phyloP scores from a whole-genome alignment of 495 filamentous ascomycete species.

The Lophium mytilinum region DNA sequence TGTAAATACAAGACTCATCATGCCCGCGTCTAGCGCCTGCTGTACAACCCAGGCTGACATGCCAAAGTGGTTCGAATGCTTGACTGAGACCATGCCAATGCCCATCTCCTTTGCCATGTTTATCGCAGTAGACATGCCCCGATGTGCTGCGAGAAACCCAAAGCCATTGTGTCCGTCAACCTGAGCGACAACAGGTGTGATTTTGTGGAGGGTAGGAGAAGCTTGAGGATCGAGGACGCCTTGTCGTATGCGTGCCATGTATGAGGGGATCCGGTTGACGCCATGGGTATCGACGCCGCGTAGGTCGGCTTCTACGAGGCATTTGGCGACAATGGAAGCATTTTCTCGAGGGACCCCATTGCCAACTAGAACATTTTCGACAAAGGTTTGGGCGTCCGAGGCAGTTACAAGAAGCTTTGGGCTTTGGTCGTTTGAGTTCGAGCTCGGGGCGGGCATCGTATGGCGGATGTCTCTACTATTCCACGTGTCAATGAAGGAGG shows the following conservation, averaged over 20 bases:
- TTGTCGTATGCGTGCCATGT: conserved; percentile 61
- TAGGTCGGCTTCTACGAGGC: conserved; percentile 63
- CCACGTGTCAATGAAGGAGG: no score
- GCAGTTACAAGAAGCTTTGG: conserved; percentile 3
- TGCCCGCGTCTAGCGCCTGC: conserved; percentile 60
- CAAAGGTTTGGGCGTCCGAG: conserved; percentile 32
- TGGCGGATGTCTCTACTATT: no score
- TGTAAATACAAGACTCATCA: conserved; percentile 73
- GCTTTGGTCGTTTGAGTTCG: background rate
- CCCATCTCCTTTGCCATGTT: conserved; percentile 56
- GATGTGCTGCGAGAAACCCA: conserved; percentile 58
- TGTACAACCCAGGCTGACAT: conserved; percentile 73
- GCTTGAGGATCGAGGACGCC: conserved; percentile 54
- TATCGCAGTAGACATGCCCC: conserved; percentile 56
- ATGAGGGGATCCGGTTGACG: conserved; percentile 66
- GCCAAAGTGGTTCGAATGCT: conserved; percentile 72
- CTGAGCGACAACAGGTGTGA: conserved; percentile 59
- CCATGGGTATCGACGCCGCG: conserved; percentile 75
- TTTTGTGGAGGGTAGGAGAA: conserved; percentile 45
- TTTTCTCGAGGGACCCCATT: conserved; percentile 50
- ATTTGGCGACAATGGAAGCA: conserved; percentile 51
- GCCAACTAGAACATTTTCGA: conserved; percentile 42
- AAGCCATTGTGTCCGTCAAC: conserved; percentile 68
- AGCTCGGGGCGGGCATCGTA: no score
- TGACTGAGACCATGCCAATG: conserved; percentile 64